These are phyloP conservation scores for Aspergillus jensenii DNA, from an alignment of 2,329 filamentous ascomycete genomes.

Conservation along the genomic window DNA sequence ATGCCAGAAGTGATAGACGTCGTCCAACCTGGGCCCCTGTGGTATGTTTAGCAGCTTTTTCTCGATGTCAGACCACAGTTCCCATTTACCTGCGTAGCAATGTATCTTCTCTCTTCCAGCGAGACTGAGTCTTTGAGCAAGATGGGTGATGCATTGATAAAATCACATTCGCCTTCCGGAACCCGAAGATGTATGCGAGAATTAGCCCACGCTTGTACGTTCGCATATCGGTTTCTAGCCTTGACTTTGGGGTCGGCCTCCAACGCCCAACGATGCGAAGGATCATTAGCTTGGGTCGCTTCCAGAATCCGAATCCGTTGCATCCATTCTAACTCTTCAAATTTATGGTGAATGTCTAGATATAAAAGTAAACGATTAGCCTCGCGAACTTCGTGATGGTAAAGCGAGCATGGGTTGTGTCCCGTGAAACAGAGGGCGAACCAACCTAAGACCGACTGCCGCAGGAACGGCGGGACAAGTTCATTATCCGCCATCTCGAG, in stretches of 20 bases:
- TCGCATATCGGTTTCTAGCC: constrained; percentile 77
- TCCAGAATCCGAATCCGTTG: constrained; percentile 56
- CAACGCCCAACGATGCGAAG: constrained; percentile 58
- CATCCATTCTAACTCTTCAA: constrained; percentile 61
- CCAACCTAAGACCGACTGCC: constrained; percentile 39
- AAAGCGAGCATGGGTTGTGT: background rate
- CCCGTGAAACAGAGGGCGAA: constrained; percentile 9
- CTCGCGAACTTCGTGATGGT: background rate
- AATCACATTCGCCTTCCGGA: constrained; percentile 69
- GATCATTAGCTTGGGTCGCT: constrained; percentile 44
- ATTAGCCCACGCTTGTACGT: constrained; percentile 86
- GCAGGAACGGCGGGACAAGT: constrained; percentile 39
- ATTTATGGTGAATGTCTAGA: constrained; percentile 60
- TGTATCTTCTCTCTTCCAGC: constrained; percentile 61
- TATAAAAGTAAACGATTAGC: constrained; percentile 14
- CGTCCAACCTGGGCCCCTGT: constrained; percentile 74
- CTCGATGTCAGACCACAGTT: background rate
- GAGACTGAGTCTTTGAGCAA: constrained; percentile 54
- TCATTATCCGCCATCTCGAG: constrained; percentile 31
- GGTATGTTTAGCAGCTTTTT: background rate
- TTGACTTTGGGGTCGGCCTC: constrained; percentile 57
- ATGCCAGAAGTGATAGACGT: constrained; percentile 83
- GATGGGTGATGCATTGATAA: constrained; percentile 80
- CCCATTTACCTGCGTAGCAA: constrained; percentile 53
- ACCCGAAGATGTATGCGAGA: constrained; percentile 82